Evolutionary conservation across 768 basidiomycete genomes (phyloP), one percentile per base, ranked within the genome.

Genomic region (Cystofilobasidium capitatum): DNA sequence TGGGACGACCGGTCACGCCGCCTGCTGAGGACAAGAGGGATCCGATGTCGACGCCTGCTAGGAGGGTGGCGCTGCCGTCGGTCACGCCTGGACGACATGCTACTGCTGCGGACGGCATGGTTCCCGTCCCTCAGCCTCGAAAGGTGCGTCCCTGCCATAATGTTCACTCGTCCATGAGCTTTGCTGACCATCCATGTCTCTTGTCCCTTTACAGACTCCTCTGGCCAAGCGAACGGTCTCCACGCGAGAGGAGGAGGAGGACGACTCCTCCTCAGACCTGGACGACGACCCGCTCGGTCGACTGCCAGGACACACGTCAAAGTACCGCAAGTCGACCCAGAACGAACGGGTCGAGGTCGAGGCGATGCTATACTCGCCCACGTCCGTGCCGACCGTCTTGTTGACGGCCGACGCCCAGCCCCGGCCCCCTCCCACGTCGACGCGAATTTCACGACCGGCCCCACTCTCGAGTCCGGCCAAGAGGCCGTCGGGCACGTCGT

Each of bases 81-180:
- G 87, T 91, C 37, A 91, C 89, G 1, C 89, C 89, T 8, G 86
- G 85, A 72, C 85, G 86, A 66, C 86, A 89, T 71, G 13, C 78
- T 14, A 86, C 86, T 13, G 85, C 84, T 68, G 87, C 88, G 0
- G 82, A 82, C 37, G 83, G 82, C 22, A 88, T 88, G 26, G 82
- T 83, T 14, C 86, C 89, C 24, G 88, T 87, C 12, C 88, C 86
- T 24, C 90, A 89, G 58, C 75, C 75, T 31, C 62, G 75, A 24
- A 96, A 94, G 80, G 65, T 66, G 26, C 16, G 47, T 39, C 42
- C 5, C n/a, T 13, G 26, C 17, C 37, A 1, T 36, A 29, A 17
- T 20, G 13, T 44, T 44, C 36, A 37, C 29, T 13, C 14, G 8
- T 44, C 57, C 9, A 4, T 7, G 10, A 31, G 20, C 22, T 12